Conservation (phyloP, 1,139 yeast genomes). For the Casaregolazyma lundiana region DNA sequence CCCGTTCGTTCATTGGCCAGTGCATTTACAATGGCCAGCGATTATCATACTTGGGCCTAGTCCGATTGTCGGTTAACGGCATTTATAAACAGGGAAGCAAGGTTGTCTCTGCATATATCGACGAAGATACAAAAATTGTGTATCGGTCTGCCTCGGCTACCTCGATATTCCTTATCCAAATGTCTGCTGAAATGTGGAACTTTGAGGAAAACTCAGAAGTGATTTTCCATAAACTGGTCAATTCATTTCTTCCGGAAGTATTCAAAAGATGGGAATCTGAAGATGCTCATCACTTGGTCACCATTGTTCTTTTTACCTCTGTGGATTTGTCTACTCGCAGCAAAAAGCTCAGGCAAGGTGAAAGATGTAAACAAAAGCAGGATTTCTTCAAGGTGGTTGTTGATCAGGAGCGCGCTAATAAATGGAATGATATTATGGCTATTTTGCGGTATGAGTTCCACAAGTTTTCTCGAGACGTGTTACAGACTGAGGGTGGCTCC, state of each 20-base stretch:
- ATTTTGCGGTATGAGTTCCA: conserved; percentile 80
- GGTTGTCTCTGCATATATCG: conserved; percentile 54
- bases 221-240: conserved; percentile 85
- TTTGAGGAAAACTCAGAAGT: conserved; percentile 96
- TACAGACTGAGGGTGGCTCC: conserved; percentile 39
- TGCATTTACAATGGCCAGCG: conserved; percentile 69
- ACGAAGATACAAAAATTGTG: conserved; percentile 70
- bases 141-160: conserved; percentile 90
- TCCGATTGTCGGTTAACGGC: conserved; percentile 59
- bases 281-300: conserved; percentile 85
- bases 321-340: conserved; percentile 52
- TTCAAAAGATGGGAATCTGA: conserved; percentile 83
- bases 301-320: conserved; percentile 83
- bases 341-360: conserved; percentile 49
- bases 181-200: conserved; percentile 96
- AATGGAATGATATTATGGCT: conserved; percentile 91
- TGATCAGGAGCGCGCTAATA: conserved; percentile 79
- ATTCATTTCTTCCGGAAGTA: conserved; percentile 83
- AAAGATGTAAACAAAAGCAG: conserved; percentile 58
- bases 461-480: conserved; percentile 70
- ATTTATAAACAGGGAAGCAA: conserved; percentile 66
- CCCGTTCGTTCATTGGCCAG: conserved; percentile 54
- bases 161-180: conserved; percentile 75
- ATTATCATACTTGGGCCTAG: conserved; percentile 57
- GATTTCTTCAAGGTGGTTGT: conserved; percentile 93